Evolutionary conservation across 441 rosid genomes (phyloP), one percentile per base, ranked within the genome.

Genomic region (Flueggea neowawraea): DNA sequence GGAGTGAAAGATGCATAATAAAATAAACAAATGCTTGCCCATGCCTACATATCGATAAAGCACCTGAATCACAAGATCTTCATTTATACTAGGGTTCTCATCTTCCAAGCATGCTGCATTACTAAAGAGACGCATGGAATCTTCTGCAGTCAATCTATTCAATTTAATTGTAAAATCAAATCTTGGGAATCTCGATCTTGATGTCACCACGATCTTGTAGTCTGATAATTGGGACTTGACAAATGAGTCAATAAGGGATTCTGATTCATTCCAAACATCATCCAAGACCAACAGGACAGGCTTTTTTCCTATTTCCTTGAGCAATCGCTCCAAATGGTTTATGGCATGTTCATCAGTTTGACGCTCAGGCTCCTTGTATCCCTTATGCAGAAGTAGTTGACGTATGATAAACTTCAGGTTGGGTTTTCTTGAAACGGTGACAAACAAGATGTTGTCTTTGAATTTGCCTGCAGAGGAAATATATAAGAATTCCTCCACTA

Each of bases 171-270:
- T 61, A 22, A 55, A 49, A 39, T 72, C 76, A 36, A 86, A 80
- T 16, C 65, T 31, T n/a, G 71, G 83, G 44, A 91, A 82, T 3
- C 49, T 74, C 61, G 10, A 80, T 52, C 92, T 84, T 60, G 97
- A 91, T 53, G 96, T 85, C 75, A 84, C 92, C 77, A 91, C 49
- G 43, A 87, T 75, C 77, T 84, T 89, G 79, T 67, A 80, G 63
- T 67, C 55, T 16, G 67, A 54, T 55, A 81, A 48, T 4, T 43
- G 11, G 50, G 65, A 45, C 28, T 0, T 60, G 66, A 91, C 28
- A 22, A 22, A 74, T 28, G 70, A 74, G 16, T 68, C 71, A 22
- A 83, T 58, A 0, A 84, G 58, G 16, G 67, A 39, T 56, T 77
- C 79, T 0, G 85, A 71, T 59, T 70, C 78, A 0, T 55, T 12